phyloP scores from a whole-genome alignment of 1,139 yeast species.

The Casaregolazyma suthepensis region DNA sequence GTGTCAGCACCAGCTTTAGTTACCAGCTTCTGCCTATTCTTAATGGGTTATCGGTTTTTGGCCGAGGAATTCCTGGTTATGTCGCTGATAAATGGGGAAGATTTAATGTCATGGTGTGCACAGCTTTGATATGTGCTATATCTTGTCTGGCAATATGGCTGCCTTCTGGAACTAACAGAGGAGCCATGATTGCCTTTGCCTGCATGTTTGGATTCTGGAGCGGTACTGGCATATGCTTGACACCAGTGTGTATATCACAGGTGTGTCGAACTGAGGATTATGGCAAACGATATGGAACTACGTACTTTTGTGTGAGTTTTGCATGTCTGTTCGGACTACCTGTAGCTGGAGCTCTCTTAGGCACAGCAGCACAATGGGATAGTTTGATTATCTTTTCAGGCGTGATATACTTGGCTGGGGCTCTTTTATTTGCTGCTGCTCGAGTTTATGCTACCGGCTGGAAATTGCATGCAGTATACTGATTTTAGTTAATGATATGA shows the following conservation, averaged over 20 bases:
- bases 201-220: conserved; percentile 50
- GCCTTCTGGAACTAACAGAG: conserved; percentile 44
- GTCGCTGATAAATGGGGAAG: conserved; percentile 46
- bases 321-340: conserved; percentile 51
- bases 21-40: conserved; percentile 41
- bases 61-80: conserved; percentile 44
- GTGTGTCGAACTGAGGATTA: conserved; percentile 58
- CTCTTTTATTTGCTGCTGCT: conserved; percentile 23
- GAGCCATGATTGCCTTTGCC: conserved; percentile 42
- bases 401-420: conserved; percentile 25
- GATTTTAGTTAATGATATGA: background rate
- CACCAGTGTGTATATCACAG: conserved; percentile 46
- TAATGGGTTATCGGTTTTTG: conserved; percentile 44
- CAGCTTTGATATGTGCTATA: conserved; percentile 36
- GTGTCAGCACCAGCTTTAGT: conserved; percentile 38
- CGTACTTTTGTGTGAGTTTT: conserved; percentile 59
- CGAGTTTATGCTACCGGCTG: conserved; percentile 26
- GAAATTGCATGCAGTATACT: conserved; percentile 15
- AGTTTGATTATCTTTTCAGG: conserved; percentile 32
- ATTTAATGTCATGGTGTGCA: conserved; percentile 46
- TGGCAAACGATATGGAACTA: conserved; percentile 65
- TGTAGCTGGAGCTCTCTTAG: conserved; percentile 44
- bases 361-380: conserved; percentile 22
- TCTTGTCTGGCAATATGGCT: conserved; percentile 42
- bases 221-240: conserved; percentile 43